Base-by-base conservation (phyloP, 108 stramenopile species). In the Tribonema minus region DNA sequence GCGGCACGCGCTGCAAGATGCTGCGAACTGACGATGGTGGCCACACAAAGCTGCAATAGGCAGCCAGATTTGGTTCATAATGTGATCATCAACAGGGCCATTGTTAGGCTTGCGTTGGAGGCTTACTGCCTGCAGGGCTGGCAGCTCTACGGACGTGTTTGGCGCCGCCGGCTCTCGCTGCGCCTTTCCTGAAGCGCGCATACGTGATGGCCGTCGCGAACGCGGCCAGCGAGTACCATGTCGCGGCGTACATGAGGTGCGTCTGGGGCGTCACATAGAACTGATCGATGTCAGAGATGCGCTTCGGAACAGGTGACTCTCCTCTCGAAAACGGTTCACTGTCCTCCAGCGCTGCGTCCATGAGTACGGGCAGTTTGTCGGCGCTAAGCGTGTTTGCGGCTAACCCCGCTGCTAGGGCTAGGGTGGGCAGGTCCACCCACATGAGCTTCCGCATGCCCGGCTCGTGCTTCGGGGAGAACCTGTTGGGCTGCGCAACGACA, bases 261-360 rank as follows among this genome's bases (percentile, higher is more conserved):
- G 73, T 75, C 31, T 62, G 46, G 0, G 73, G 73, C 25, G 40
- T 64, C 35, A 75, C 73, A 46, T 75, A 66, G 40, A 75, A 75
- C 7, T 75, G 35, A 0, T 64, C 73, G 31, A 75, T 40, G 46
- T 75, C 63, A 12, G 40, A 20, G 25, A 41, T 39, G 6, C 3
- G 7, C 28, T 75, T 75, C 38, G 73, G 37, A 39, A 58, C 41
- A 31, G 73, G 73, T n/a, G n/a, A n/a, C n/a, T n/a, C n/a, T n/a
- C n/a, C n/a, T n/a, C n/a, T n/a, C n/a, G n/a, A 15, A 0, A 5
- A 26, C 60, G 5, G 20, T 15, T 4, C 20, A 25, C 26, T 61
- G 60, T 26, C 20, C n/a, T n/a, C n/a, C n/a, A n/a, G 40, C n/a
- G 65, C 37, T 26, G 61, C 61, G 38, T 75, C 41, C 64, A 75